Evolutionary conservation across 2,329 filamentous ascomycete genomes (phyloP).

Genomic region (Fusarium tricinctum): DNA sequence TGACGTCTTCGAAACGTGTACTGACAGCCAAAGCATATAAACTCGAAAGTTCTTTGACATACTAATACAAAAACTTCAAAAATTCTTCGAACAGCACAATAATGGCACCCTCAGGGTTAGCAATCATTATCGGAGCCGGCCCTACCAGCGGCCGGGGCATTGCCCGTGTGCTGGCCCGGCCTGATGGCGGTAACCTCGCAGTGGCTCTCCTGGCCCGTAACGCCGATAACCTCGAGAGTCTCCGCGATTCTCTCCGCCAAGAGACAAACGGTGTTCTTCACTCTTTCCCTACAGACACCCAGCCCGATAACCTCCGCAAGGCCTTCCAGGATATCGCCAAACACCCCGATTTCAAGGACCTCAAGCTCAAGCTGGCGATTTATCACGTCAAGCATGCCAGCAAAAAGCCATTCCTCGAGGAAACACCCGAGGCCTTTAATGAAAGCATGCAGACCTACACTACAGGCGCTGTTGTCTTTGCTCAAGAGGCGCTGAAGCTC

Average conservation of each 20-base stretch:
- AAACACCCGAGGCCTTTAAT: constrained; percentile 65
- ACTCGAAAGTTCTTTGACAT: not conserved
- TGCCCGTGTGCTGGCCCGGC: constrained; percentile 56
- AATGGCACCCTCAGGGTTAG: constrained; percentile 64
- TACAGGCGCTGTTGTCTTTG: constrained; percentile 68
- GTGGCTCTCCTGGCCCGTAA: constrained; percentile 42
- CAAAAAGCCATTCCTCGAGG: constrained; percentile 68
- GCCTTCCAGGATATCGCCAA: constrained; percentile 57
- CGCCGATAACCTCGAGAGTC: constrained; percentile 47
- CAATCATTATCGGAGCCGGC: constrained; percentile 66
- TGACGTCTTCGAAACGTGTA: constrained; percentile 16
- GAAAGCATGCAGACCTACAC: constrained; percentile 65
- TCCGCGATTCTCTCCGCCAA: constrained; percentile 58
- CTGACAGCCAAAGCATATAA: not conserved
- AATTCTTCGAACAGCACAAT: not conserved
- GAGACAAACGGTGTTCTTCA: constrained; percentile 56
- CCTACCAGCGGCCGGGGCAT: constrained; percentile 68
- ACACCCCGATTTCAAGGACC: constrained; percentile 61
- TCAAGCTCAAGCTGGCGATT: constrained; percentile 67
- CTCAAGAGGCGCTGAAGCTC: constrained; percentile 65
- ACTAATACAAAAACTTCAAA: not conserved
- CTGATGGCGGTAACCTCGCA: constrained; percentile 32
- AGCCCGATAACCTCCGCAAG: constrained; percentile 16
- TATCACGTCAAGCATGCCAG: constrained; percentile 69
- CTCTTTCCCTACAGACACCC: constrained; percentile 36